These are phyloP conservation scores for Xylariaceae sp. DNA, from an alignment of 2,329 filamentous ascomycete genomes.

Conservation along the genomic window DNA sequence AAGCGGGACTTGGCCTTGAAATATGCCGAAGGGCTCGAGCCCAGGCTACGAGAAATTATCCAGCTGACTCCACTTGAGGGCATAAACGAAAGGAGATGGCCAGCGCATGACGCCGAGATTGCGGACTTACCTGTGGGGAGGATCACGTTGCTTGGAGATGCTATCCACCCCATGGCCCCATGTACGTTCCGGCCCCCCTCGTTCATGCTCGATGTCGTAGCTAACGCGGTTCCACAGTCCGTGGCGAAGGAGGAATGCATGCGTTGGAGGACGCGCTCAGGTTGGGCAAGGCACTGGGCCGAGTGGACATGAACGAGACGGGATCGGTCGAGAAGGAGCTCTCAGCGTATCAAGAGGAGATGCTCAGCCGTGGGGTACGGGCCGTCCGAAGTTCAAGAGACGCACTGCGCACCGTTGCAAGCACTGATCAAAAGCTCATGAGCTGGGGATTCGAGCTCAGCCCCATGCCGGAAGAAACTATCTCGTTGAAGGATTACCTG, in stretches of 20 bases:
- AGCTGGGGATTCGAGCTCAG: slow-evolving; percentile 6
- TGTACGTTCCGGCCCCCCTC: slow-evolving; percentile 8
- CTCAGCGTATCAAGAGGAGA: slow-evolving; percentile 18
- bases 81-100: slow-evolving; percentile 4
- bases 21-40: slow-evolving; percentile 7
- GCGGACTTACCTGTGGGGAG: slow-evolving; percentile 8
- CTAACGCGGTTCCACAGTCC: slow-evolving; percentile 6
- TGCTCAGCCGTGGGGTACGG: slow-evolving; percentile 17
- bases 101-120: slow-evolving; percentile 10
- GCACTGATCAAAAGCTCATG: neutral
- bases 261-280: slow-evolving; percentile 41
- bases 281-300: slow-evolving; percentile 14
- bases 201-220: neutral
- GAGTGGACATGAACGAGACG: slow-evolving; percentile 7
- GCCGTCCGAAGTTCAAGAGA: slow-evolving; percentile 13
- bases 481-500: slow-evolving; percentile 6
- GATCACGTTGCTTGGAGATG: slow-evolving; percentile 14
- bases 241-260: slow-evolving; percentile 17
- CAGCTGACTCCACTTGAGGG: slow-evolving; percentile 6
- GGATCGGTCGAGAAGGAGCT: slow-evolving; percentile 7
- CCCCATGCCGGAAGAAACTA: slow-evolving; percentile 6
- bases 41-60: slow-evolving; percentile 13
- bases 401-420: neutral
- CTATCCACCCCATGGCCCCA: slow-evolving; percentile 14
- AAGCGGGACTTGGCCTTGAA: slow-evolving; percentile 39